These are phyloP conservation scores for Ustilago cynodontis DNA, from an alignment of 1,284 basidiomycete genomes.

Conservation along the genomic window DNA sequence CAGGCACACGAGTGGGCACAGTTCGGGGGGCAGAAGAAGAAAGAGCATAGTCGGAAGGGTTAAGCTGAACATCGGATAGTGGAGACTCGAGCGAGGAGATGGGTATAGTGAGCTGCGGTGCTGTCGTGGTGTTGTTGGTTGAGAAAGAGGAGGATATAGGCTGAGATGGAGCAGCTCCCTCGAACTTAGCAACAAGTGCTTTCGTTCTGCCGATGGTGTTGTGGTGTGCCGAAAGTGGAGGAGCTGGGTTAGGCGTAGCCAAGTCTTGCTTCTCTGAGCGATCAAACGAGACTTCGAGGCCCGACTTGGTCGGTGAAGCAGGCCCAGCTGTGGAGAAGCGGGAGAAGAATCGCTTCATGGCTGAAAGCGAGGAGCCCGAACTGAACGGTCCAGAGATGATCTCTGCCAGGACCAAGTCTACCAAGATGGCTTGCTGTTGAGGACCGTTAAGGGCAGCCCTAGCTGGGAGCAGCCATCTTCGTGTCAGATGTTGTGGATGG, in stretches of 20 bases:
- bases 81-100: constrained; percentile 2
- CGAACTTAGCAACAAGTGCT: constrained; percentile 52
- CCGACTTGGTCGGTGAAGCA: constrained; percentile 10
- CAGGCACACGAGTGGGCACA: constrained; percentile 33
- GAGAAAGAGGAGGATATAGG: not conserved
- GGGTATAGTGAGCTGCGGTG: constrained; percentile 18
- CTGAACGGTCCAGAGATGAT: not conserved
- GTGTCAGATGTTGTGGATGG: not conserved
- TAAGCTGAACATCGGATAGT: not conserved
- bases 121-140: not conserved
- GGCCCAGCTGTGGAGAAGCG: constrained; percentile 49
- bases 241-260: constrained; percentile 9
- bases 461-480: not conserved
- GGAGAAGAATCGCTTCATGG: constrained; percentile 60
- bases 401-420: not conserved
- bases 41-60: not conserved
- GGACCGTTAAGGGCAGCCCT: not conserved
- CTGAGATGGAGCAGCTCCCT: constrained; percentile 14
- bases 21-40: constrained; percentile 1
- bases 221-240: constrained; percentile 6
- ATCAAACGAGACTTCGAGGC: constrained; percentile 14
- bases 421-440: not conserved
- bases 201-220: constrained; percentile 35
- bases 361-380: not conserved
- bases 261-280: constrained; percentile 22